Evolutionary conservation across 352 stramenopile genomes (phyloP).

Genomic region (Pythium chondricola): DNA sequence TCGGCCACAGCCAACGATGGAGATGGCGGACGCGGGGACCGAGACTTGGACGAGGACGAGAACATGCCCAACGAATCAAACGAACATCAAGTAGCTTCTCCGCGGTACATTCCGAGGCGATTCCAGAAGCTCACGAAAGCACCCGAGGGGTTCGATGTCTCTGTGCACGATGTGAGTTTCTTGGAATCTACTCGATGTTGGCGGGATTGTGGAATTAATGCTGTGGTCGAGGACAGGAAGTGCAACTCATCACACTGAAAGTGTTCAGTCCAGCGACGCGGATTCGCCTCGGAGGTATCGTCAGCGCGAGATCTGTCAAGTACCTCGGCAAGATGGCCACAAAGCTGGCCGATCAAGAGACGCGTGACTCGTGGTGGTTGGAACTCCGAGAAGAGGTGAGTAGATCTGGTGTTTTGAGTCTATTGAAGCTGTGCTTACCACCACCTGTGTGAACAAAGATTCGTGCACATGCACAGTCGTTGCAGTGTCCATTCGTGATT

Average conservation of each 20-base stretch:
- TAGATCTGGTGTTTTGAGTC: neutral
- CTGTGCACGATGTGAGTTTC: conserved; percentile 57
- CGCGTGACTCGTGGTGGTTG: conserved; percentile 96
- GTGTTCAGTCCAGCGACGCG: conserved; percentile 83
- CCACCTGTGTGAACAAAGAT: conserved; percentile 47
- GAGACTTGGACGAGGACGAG: conserved; percentile 26
- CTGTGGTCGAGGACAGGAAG: conserved; percentile 52
- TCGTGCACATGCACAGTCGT: conserved; percentile 91
- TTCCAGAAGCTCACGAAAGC: conserved; percentile 45
- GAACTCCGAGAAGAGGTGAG: conserved; percentile 93
- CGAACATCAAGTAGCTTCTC: conserved; percentile 26
- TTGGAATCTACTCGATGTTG: neutral
- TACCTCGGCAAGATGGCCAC: conserved; percentile 90
- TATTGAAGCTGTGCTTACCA: neutral
- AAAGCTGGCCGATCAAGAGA: conserved; percentile 96
- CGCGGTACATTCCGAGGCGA: conserved; percentile 41
- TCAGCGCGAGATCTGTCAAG: conserved; percentile 85
- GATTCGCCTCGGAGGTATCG: conserved; percentile 77
- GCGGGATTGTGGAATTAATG: neutral
- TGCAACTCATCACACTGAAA: conserved; percentile 93
- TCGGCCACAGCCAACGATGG: conserved; percentile 28
- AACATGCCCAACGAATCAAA: conserved; percentile 1
- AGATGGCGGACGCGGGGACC: conserved; percentile 24
- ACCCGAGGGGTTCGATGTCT: conserved; percentile 67
- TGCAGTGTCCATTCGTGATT: conserved; percentile 96